Conservation (phyloP, 495 filamentous ascomycete species). For the Neurospora sp. region DNA sequence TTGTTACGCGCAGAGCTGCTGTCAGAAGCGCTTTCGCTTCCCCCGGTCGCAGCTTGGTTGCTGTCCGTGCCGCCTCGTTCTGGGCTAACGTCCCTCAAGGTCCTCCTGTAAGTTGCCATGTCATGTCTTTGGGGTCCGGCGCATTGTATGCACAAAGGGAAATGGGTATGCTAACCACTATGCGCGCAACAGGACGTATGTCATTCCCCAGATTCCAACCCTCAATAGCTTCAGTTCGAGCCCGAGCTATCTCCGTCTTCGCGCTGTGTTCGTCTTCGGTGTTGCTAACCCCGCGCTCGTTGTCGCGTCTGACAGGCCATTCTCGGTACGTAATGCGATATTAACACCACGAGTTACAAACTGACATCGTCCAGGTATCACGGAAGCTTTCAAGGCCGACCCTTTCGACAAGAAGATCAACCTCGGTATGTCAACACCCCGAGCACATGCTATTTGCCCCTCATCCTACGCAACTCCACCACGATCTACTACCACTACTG, state of each 20-base stretch:
- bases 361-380: constrained; percentile 56
- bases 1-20: constrained; percentile 25
- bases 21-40: constrained; percentile 1
- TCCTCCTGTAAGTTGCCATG: constrained; percentile 63
- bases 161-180: not conserved
- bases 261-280: not conserved
- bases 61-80: constrained; percentile 62
- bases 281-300: constrained; percentile 12
- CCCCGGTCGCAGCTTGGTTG: constrained; percentile 31
- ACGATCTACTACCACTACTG: not conserved
- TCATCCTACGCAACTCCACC: not conserved
- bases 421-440: constrained; percentile 53
- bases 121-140: too few species aligned
- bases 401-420: constrained; percentile 90
- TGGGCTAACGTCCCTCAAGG: constrained; percentile 89
- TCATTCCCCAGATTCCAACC: constrained; percentile 18
- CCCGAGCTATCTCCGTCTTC: not conserved
- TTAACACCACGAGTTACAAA: constrained; percentile 1
- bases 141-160: too few species aligned
- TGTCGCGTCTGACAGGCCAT: constrained; percentile 48
- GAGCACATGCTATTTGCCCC: not conserved
- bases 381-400: constrained; percentile 98
- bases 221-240: not conserved
- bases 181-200: constrained; percentile 46
- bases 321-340: constrained; percentile 45